phyloP scores from a whole-genome alignment of 208 protist genomes.

The Leishmania tropica region DNA sequence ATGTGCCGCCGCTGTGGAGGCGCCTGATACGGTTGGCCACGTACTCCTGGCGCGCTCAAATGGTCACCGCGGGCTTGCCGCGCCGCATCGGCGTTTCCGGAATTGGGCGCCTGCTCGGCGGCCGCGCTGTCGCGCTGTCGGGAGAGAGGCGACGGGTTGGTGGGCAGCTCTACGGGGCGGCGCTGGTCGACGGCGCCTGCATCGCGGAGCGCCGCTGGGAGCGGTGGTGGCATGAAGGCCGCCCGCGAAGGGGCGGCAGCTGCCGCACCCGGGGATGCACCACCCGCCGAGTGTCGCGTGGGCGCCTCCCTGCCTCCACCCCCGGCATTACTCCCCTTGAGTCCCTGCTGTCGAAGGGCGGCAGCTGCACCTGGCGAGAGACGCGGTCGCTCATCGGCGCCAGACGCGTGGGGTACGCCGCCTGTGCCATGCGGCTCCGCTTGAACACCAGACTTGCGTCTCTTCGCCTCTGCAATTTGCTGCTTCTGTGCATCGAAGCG shows the following conservation, averaged over 20 bases:
- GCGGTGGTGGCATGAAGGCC: slow-evolving; percentile 21
- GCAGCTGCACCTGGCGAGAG: slow-evolving; percentile 26
- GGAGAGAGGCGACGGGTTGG: background rate
- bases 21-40: background rate
- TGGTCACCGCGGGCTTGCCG: background rate
- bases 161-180: background rate
- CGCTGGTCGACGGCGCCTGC: background rate
- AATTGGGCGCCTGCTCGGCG: background rate
- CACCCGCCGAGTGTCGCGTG: background rate
- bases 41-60: background rate
- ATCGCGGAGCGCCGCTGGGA: slow-evolving; percentile 21
- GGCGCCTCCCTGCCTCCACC: background rate
- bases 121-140: background rate
- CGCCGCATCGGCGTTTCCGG: no score
- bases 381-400: background rate
- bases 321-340: background rate
- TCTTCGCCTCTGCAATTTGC: slow-evolving; percentile 24
- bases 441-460: background rate
- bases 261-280: background rate
- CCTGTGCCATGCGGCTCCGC: background rate
- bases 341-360: slow-evolving; percentile 27
- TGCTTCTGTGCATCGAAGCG: slow-evolving; percentile 61
- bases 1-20: background rate
- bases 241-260: background rate
- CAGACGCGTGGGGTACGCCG: background rate